Base-by-base conservation (phyloP, 108 stramenopile genomes). In the Skeletonema tropicum region DNA sequence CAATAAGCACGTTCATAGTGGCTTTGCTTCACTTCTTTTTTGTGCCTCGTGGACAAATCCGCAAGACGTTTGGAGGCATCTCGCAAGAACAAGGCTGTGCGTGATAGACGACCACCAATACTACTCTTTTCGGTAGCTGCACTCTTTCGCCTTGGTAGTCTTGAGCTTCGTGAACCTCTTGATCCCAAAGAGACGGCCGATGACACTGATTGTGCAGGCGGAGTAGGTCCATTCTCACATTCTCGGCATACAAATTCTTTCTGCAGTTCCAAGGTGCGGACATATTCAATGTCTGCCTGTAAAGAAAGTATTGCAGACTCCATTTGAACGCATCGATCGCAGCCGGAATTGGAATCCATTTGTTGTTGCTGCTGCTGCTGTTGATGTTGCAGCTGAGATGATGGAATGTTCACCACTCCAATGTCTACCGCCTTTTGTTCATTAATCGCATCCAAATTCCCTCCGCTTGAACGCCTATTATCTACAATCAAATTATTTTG, bases 21-120 rank as follows among this genome's bases (percentile, higher is more conserved):
- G n/a, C 85, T 57, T 48, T 86, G 77, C 63, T 89, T 88, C 32
- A 89, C 71, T 66, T 91, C 85, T 5, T 71, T 70, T 65, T 82
- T 85, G 63, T 90, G 88, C 8, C 79, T 63, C 10, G 70, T 70
- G 19, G 86, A 79, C 13, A 88, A 70, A 21, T 82, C 84, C 6
- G 57, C 45, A 21, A 90, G 71, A 13, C 85, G 71, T 46, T 75
- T 74, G n/a, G 84, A 83, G 12, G 83, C 76, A 41, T 83, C 84
- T 32, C 76, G 62, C 14, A 82, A 21, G 32, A 68, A 21, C 42
- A 73, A 31, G 70, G 45, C 70, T 19, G 77, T 61, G 7, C 66
- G 64, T 33, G 65, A 58, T 26, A 55, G 23, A 2, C 52, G 52
- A 6, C 52, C 10, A 1, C 21, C 52, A 10, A 55, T 55, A 55